phyloP scores from a whole-genome alignment of 2,329 filamentous ascomycete genomes.

The Nigrospora osmanthi region DNA sequence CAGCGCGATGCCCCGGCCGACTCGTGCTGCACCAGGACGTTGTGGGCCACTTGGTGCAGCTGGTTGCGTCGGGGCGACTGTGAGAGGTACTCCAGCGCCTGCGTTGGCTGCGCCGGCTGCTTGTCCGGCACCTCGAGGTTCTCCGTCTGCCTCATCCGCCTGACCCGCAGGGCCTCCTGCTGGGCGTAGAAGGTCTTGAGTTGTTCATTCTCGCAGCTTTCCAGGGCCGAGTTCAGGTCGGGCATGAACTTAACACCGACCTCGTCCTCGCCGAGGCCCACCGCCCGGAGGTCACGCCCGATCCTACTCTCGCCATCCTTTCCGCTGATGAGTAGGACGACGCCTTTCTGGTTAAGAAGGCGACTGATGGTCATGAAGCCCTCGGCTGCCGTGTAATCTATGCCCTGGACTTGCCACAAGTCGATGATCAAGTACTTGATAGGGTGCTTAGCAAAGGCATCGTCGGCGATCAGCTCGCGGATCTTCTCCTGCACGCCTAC shows the following conservation, averaged over 20 bases:
- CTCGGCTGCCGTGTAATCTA: slow-evolving; percentile 94
- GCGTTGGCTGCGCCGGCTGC: slow-evolving; percentile 19
- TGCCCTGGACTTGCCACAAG: slow-evolving; percentile 78
- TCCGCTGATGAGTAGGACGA: slow-evolving; percentile 77
- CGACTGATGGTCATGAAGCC: slow-evolving; percentile 90
- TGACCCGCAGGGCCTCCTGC: slow-evolving; percentile 51
- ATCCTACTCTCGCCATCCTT: slow-evolving; percentile 69
- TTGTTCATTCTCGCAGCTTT: slow-evolving; percentile 91
- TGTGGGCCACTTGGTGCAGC: slow-evolving; percentile 69
- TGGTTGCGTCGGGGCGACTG: slow-evolving; percentile 77
- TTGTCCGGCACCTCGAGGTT: slow-evolving; percentile 41
- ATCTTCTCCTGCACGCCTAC: slow-evolving; percentile 90
- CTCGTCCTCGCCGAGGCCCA: slow-evolving; percentile 69
- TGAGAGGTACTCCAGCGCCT: slow-evolving; percentile 38
- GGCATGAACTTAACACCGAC: slow-evolving; percentile 75
- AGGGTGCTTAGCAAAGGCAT: slow-evolving; percentile 67
- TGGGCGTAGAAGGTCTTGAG: slow-evolving; percentile 71
- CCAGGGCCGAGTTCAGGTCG: slow-evolving; percentile 85
- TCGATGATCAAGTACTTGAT: slow-evolving; percentile 89
- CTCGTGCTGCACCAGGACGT: slow-evolving; percentile 62
- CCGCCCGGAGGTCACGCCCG: slow-evolving; percentile 71
- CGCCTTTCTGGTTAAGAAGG: slow-evolving; percentile 66
- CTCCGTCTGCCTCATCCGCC: slow-evolving; percentile 31
- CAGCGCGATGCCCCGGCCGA: slow-evolving; percentile 58
- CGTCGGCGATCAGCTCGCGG: slow-evolving; percentile 71